Evolutionary conservation across 2,329 filamentous ascomycete genomes (phyloP).

Genomic region (Hypoxylon sp.): DNA sequence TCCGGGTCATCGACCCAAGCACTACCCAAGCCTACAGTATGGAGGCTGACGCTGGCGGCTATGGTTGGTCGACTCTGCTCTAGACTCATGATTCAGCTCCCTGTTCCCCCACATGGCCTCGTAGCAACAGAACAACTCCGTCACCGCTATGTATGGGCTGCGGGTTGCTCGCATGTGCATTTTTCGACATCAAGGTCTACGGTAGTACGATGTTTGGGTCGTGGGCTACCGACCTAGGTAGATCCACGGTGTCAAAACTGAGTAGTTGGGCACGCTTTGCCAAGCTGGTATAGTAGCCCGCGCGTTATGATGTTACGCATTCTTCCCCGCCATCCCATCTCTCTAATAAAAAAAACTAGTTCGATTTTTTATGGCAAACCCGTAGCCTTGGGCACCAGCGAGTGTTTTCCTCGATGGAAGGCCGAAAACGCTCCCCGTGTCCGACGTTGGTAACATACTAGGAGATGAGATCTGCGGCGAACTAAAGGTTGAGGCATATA

Average conservation of each 20-base stretch:
- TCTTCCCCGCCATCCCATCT: too few species aligned
- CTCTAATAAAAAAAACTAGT: too few species aligned
- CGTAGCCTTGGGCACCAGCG: background rate
- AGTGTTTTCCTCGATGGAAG: conserved; percentile 5
- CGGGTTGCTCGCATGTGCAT: conserved; percentile 21
- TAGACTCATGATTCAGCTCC: conserved; percentile 29
- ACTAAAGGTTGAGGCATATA: conserved; percentile 35
- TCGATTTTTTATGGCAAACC: too few species aligned
- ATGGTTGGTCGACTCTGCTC: conserved; percentile 21
- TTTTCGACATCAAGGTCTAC: conserved; percentile 13
- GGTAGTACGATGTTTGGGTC: too few species aligned
- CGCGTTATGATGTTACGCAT: conserved; percentile 11
- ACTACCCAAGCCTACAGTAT: conserved; percentile 24
- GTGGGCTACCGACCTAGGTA: conserved; percentile 4
- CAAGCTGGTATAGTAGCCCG: conserved; percentile 12
- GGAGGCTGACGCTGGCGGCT: conserved; percentile 3
- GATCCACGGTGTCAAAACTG: conserved; percentile 1
- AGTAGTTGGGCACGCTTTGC: conserved; percentile 12
- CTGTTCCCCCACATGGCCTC: conserved; percentile 30
- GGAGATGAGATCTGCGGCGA: conserved; percentile 23
- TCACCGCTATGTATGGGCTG: conserved; percentile 26
- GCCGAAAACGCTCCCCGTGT: conserved; percentile 31
- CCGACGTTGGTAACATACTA: conserved; percentile 11
- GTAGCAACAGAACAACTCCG: conserved; percentile 25
- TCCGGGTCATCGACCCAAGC: conserved; percentile 28